Evolutionary conservation across 805 yeast genomes (phyloP).

Genomic region (Clavispora carvajalis): DNA sequence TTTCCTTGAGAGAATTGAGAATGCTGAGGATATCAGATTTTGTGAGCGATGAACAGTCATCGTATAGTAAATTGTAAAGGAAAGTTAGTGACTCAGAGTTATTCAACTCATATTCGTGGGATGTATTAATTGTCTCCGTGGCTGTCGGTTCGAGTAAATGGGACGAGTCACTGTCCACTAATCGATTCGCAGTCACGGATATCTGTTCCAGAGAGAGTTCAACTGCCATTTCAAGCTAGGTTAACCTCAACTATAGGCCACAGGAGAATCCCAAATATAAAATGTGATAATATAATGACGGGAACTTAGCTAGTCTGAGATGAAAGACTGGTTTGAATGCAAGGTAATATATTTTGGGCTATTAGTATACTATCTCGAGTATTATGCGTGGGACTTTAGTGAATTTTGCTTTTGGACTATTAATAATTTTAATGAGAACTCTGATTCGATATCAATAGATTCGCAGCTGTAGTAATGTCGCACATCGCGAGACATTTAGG

Average conservation of each 20-base stretch:
- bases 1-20: conserved; percentile 29
- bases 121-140: conserved; percentile 6
- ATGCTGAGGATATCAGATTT: conserved; percentile 33
- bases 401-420: background rate
- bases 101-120: conserved; percentile 33
- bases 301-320: background rate
- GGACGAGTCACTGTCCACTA: conserved; percentile 3
- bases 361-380: background rate
- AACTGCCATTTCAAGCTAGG: conserved; percentile 7
- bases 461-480: background rate
- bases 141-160: conserved; percentile 3
- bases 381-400: background rate
- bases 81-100: conserved; percentile 39
- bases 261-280: background rate
- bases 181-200: conserved; percentile 4
- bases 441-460: conserved; percentile 1
- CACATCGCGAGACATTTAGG: background rate
- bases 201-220: conserved; percentile 12
- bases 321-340: too few species aligned
- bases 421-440: background rate
- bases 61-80: conserved; percentile 35
- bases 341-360: too few species aligned
- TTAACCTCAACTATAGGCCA: background rate
- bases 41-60: conserved; percentile 27
- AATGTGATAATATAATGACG: background rate